Conservation (phyloP, 306 rosid species). For the Prinsepia uniflora region DNA sequence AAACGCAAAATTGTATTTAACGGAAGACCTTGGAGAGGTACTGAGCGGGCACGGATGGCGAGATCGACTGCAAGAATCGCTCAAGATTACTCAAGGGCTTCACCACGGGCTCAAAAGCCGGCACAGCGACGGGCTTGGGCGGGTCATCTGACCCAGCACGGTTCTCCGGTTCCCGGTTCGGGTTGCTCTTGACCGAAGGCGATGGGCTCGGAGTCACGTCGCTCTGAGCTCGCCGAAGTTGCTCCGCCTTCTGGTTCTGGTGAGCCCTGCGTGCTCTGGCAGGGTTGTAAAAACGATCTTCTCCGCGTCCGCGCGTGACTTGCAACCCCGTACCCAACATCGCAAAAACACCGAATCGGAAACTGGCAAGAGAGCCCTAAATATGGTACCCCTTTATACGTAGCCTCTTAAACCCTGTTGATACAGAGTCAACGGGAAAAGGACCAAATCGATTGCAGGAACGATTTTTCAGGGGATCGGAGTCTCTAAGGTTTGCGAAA, state of each 20-base stretch:
- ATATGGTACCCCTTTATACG: neutral
- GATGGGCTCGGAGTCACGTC: slow-evolving; percentile 39
- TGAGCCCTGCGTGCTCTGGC: slow-evolving; percentile 47
- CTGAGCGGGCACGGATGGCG: slow-evolving; percentile 66
- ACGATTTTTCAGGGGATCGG: slow-evolving; percentile 19
- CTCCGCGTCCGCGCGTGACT: slow-evolving; percentile 56
- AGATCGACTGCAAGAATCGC: slow-evolving; percentile 62
- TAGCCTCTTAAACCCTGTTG: slow-evolving; percentile 15
- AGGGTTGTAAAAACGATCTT: slow-evolving; percentile 60
- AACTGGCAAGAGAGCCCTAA: slow-evolving; percentile 12
- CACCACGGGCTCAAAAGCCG: slow-evolving; percentile 30
- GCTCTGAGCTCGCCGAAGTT: slow-evolving; percentile 48
- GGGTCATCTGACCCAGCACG: slow-evolving; percentile 35
- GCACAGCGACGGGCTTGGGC: slow-evolving; percentile 28
- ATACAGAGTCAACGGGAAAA: slow-evolving; percentile 42
- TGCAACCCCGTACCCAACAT: slow-evolving; percentile 67
- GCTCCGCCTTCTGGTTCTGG: slow-evolving; percentile 38
- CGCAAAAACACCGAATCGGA: slow-evolving; percentile 24
- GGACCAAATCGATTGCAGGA: neutral
- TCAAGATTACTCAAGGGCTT: slow-evolving; percentile 58
- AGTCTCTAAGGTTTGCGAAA: slow-evolving; percentile 15
- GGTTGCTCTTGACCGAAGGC: slow-evolving; percentile 6
- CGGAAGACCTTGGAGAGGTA: slow-evolving; percentile 52
- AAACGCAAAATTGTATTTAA: neutral
- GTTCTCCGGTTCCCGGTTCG: slow-evolving; percentile 36